A percentile compares a stretch with the other conserved stretches of the same genome.
phyloP scores from a whole-genome alignment of 345 rosid species.

The Cardamine occulta region DNA sequence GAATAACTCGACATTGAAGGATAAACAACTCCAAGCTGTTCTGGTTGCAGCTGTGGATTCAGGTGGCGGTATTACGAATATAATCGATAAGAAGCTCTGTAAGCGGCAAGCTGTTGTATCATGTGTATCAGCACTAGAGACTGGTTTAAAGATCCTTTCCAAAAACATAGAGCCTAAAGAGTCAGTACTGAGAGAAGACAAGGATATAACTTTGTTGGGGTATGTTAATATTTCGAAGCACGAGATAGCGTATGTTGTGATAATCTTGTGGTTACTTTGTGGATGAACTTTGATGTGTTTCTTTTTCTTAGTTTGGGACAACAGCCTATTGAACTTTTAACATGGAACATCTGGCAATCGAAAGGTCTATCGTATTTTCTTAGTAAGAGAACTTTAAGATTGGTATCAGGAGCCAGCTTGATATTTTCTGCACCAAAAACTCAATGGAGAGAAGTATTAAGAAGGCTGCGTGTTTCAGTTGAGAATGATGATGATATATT shows the following conservation, averaged over 20 bases:
- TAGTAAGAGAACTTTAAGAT: conserved; percentile 63
- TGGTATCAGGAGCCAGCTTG: conserved; percentile 78
- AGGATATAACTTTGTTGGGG: conserved; percentile 40
- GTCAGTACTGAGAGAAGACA: conserved; percentile 17
- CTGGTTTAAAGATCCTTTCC: conserved; percentile 53
- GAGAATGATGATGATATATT: conserved; percentile 45
- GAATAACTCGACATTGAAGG: conserved; percentile 62
- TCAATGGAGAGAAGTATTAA: conserved; percentile 68
- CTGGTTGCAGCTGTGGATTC: conserved; percentile 59
- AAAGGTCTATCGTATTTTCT: conserved; percentile 64
- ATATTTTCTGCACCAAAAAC: conserved; percentile 66
- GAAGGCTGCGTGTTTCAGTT: conserved; percentile 46
- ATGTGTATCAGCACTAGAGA: conserved; percentile 52
- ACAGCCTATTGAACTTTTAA: conserved; percentile 48
- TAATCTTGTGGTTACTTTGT: background rate
- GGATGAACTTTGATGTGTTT: conserved; percentile 13
- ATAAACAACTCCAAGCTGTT: conserved; percentile 63
- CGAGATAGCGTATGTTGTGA: background rate
- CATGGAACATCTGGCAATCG: conserved; percentile 69
- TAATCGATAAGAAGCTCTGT: conserved; percentile 49
- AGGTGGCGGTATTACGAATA: conserved; percentile 45
- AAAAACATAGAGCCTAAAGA: conserved; percentile 43
- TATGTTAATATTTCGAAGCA: conserved; percentile 18
- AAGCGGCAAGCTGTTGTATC: conserved; percentile 62
- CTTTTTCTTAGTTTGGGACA: conserved; percentile 27